phyloP scores from a whole-genome alignment of 1,139 yeast genomes.

The Blastobotrys malaysiensis region DNA sequence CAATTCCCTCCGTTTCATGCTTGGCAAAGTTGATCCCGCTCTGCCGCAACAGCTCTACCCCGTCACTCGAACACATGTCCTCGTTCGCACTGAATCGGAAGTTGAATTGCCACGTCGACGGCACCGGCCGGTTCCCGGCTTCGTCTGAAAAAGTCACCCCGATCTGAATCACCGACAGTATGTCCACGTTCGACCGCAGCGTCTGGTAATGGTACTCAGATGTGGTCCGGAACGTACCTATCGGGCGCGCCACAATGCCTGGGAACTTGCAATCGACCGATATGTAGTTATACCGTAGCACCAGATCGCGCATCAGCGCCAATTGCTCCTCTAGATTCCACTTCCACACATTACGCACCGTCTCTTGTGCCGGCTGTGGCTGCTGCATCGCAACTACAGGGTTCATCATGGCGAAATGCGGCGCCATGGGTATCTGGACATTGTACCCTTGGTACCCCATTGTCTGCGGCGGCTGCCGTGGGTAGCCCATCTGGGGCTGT shows the following conservation, averaged over 20 bases:
- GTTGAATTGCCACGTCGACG: slow-evolving; percentile 91
- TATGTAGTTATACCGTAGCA: slow-evolving; percentile 63
- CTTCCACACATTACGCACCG: slow-evolving; percentile 64
- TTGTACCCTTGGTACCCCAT: slow-evolving; percentile 2
- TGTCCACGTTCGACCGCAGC: slow-evolving; percentile 82
- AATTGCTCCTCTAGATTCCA: slow-evolving; percentile 81
- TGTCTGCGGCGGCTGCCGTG: not conserved
- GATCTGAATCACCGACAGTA: slow-evolving; percentile 77
- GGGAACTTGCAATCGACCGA: slow-evolving; percentile 87
- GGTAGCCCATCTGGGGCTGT: not conserved
- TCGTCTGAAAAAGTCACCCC: slow-evolving; percentile 81
- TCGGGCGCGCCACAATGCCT: slow-evolving; percentile 93
- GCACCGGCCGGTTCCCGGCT: slow-evolving; percentile 68
- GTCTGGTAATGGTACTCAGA: slow-evolving; percentile 96
- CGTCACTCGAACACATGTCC: slow-evolving; percentile 82
- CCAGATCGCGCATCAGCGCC: slow-evolving; percentile 61
- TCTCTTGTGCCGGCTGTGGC: slow-evolving; percentile 8
- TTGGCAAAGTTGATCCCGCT: slow-evolving; percentile 79
- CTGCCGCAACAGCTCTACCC: slow-evolving; percentile 65
- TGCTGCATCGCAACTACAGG: slow-evolving; percentile 2
- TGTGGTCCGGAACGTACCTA: slow-evolving; percentile 88
- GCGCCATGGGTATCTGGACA: not conserved
- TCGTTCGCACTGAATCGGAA: slow-evolving; percentile 64
- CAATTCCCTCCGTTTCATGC: slow-evolving; percentile 75
- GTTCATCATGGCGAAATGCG: not conserved